phyloP scores from a whole-genome alignment of 2,329 filamentous ascomycete genomes.

The Lecanicillium sp. region DNA sequence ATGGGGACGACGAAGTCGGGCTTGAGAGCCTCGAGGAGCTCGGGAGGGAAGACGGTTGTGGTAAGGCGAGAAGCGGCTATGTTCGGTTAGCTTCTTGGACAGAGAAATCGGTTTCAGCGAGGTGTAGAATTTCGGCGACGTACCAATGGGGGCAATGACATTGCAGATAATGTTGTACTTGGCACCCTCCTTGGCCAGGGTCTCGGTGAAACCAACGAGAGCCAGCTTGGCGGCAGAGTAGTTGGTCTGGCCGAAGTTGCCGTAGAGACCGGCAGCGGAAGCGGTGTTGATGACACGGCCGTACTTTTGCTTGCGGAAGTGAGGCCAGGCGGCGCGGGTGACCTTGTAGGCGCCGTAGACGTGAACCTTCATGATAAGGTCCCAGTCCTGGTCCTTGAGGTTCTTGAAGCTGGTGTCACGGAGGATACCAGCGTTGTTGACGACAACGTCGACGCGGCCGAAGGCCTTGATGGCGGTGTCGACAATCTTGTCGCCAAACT shows the following conservation, averaged over 20 bases:
- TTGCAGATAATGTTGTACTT: slow-evolving; percentile 98
- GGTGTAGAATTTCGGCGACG: slow-evolving; percentile 13
- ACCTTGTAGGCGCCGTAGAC: slow-evolving; percentile 94
- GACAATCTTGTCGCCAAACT: slow-evolving; percentile 91
- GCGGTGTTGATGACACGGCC: slow-evolving; percentile 94
- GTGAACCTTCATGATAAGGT: slow-evolving; percentile 88
- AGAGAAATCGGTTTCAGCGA: background rate
- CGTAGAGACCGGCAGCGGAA: slow-evolving; percentile 92
- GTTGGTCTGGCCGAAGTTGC: slow-evolving; percentile 92
- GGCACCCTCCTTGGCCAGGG: slow-evolving; percentile 89
- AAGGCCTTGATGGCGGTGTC: slow-evolving; percentile 75
- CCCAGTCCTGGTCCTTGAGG: slow-evolving; percentile 96
- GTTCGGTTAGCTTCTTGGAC: slow-evolving; percentile 16
- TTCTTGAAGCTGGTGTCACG: slow-evolving; percentile 98
- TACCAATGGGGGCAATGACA: slow-evolving; percentile 80
- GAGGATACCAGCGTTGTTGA: slow-evolving; percentile 97
- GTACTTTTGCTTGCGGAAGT: slow-evolving; percentile 99
- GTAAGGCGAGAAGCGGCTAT: slow-evolving; percentile 90
- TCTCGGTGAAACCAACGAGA: slow-evolving; percentile 96
- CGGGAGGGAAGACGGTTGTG: slow-evolving; percentile 90
- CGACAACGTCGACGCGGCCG: slow-evolving; percentile 85
- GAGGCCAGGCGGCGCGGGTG: slow-evolving; percentile 86
- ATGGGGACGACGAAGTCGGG: slow-evolving; percentile 94
- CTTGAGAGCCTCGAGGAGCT: slow-evolving; percentile 76
- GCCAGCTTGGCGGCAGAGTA: slow-evolving; percentile 96